Base-by-base conservation (phyloP, 176 grass and related monocot genomes). In the Aegilops speltoides region DNA sequence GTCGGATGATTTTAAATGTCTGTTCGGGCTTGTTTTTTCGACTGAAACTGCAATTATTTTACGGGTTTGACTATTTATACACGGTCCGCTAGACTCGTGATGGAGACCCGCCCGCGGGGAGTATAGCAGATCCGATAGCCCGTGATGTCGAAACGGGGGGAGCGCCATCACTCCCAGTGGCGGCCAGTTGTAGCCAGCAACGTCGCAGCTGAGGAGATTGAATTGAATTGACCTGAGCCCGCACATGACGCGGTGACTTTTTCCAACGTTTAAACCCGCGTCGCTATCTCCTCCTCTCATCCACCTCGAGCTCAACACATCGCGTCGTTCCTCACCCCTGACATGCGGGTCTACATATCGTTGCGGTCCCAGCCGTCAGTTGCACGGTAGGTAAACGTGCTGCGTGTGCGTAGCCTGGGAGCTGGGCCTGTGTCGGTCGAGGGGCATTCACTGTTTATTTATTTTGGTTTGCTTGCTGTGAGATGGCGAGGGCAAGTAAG, bases 221-320 rank as follows among this genome's bases (percentile, higher is more conserved):
- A 37, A 37, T 37, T 45, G 66, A 65, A 73, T 56, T 56, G 17
- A 56, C 50, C 5, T 6, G 50, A 59, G 7, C 34, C 34, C 13
- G 81, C 85, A 88, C 77, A 85, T 85, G 85, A 80, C 85, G 69
- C 81, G 85, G 85, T 87, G 85, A 91, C 81, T 76, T 87, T 76
- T 67, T 76, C 68, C 85, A 80, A 48, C 74, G 75, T 67, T 83
- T 90, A 64, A 86, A 83, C 72, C 59, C 79, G 19, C 60, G 85
- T 87, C 76, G 5, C 81, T 28, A 37, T 37, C 34, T 37, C 34
- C 34, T 37, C 34, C 34, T 37, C 61, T 4, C 31, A 10, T 13
- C 68, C 66, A 29, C 25, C 16, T 22, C 10, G n/a, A 10, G 10
- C 19, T 33, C n/a, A 3, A 4, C 13, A 14, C 43, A 45, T 13